Base-by-base conservation (phyloP, 1,284 basidiomycete species). In the Singerocomus inundabilis region DNA sequence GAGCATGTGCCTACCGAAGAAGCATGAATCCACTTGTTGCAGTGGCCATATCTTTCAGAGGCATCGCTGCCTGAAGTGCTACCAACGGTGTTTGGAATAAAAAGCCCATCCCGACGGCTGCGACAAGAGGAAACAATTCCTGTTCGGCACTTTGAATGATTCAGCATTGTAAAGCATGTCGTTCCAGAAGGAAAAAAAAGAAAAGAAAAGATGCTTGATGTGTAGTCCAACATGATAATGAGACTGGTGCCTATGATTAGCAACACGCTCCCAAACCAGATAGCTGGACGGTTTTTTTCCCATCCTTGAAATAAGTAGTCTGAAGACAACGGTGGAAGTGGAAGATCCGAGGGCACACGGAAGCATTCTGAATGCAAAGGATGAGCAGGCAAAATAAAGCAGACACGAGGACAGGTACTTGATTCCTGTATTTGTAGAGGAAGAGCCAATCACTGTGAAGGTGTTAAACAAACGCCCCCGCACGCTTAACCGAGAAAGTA, bases 11-110 rank as follows among this genome's bases (percentile, higher is more conserved):
- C 41, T 26, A 56, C 58, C 56, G 56, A 83, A 90, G 70, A 58
- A 92, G 84, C n/a, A 80, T 78, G 57, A 84, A 86, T 0, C 85
- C 81, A 1, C 78, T 72, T 0, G 89, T 89, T 49, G 79, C 82
- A 1, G 88, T 88, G 1, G 88, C 85, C 85, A 90, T 88, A 57
- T 91, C 87, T 56, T 83, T 83, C 21, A 87, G 60, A 1, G 88
- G 89, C 86, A 91, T 91, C 1, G 88, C 84, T 5, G 87, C 86
- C 70, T 91, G 88, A 13, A 91, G 66, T 21, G 74, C 84, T 50
- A 90, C 83, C 11, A 89, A 67, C 0, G 85, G 85, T 3, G 80
- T 77, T 68, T 85, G 83, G 75, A 85, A 87, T 32, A 88, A 63
- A 55, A 72, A 76, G 2, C 85, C 86, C 18, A 83, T 63, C 0